A percentile compares a stretch with the other conserved stretches of the same genome.
These are phyloP conservation scores for Kwoniella sp. DNA, from an alignment of 768 basidiomycete genomes.

Conservation along the genomic window DNA sequence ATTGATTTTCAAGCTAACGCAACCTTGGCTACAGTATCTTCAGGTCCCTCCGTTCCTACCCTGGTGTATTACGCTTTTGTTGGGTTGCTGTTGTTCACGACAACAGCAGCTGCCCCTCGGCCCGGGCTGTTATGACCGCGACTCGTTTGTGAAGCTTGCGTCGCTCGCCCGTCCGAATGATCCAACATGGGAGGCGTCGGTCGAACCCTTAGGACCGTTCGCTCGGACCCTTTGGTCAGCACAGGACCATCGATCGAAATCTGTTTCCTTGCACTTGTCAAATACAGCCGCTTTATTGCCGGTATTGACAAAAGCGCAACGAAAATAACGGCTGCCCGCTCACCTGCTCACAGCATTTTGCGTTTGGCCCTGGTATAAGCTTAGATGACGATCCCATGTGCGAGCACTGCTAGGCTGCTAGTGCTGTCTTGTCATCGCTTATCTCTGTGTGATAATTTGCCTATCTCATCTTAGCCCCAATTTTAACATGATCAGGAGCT, in stretches of 20 bases:
- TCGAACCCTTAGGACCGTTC: not conserved
- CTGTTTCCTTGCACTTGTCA: not conserved
- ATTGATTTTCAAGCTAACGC: not conserved
- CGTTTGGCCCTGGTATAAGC: not conserved
- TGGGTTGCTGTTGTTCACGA: no score
- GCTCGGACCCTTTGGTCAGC: not conserved
- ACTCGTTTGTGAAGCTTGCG: no score
- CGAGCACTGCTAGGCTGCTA: not conserved
- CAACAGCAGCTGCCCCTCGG: no score
- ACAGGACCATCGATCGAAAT: not conserved
- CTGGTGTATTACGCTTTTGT: no score
- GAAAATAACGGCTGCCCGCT: no score
- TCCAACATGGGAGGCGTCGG: no score
- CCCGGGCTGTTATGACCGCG: not conserved
- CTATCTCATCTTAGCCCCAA: slow-evolving; percentile 2
- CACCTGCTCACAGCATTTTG: no score
- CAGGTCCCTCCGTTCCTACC: no score
- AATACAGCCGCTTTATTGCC: not conserved
- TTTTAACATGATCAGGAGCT: not conserved
- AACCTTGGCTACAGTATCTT: not conserved
- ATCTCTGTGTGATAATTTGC: not conserved
- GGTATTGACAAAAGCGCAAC: no score
- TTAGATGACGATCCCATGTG: not conserved
- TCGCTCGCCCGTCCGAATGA: not conserved
- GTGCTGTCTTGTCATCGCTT: slow-evolving; percentile 1